These are phyloP conservation scores for Barnettozyma hawaiiensis DNA, from an alignment of 1,139 yeast genomes.

Conservation along the genomic window DNA sequence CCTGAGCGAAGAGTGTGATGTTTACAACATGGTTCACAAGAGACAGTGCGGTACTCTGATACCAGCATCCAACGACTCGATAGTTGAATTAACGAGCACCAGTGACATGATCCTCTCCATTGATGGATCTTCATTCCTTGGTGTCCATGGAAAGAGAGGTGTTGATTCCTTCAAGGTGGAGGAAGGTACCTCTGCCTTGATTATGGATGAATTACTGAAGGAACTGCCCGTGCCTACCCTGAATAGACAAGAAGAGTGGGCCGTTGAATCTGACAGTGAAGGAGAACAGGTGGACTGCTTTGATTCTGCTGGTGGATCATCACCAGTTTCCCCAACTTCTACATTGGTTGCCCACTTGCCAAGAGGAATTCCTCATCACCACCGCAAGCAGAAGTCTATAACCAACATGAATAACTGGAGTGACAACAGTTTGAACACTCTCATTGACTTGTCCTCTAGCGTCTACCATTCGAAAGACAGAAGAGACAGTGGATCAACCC, in stretches of 20 bases:
- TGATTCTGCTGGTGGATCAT: constrained; percentile 7
- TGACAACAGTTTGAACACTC: constrained; percentile 17
- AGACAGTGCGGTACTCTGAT: constrained; percentile 58
- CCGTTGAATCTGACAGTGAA: constrained; percentile 1
- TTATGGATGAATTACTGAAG: constrained; percentile 22
- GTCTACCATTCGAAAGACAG: constrained; percentile 3
- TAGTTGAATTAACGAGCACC: constrained; percentile 35
- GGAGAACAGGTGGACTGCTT: constrained; percentile 11
- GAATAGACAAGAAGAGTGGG: neutral
- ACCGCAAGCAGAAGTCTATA: constrained; percentile 12
- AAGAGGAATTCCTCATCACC: constrained; percentile 10
- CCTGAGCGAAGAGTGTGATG: constrained; percentile 20
- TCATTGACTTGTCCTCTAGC: constrained; percentile 8
- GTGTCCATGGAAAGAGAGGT: constrained; percentile 38
- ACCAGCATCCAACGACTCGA: constrained; percentile 51
- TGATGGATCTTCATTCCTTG: constrained; percentile 50
- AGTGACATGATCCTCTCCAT: constrained; percentile 41
- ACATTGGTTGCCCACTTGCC: constrained; percentile 15
- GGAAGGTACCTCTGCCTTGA: constrained; percentile 17
- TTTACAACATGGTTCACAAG: constrained; percentile 34
- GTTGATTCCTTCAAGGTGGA: constrained; percentile 18
- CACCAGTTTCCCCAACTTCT: constrained; percentile 10
- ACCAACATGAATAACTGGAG: constrained; percentile 16
- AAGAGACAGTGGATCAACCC: constrained; percentile 19
- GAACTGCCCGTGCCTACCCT: constrained; percentile 15